Conservation (phyloP, 192 early-diverging fungal genomes). For the Chytriomyces confervae region DNA sequence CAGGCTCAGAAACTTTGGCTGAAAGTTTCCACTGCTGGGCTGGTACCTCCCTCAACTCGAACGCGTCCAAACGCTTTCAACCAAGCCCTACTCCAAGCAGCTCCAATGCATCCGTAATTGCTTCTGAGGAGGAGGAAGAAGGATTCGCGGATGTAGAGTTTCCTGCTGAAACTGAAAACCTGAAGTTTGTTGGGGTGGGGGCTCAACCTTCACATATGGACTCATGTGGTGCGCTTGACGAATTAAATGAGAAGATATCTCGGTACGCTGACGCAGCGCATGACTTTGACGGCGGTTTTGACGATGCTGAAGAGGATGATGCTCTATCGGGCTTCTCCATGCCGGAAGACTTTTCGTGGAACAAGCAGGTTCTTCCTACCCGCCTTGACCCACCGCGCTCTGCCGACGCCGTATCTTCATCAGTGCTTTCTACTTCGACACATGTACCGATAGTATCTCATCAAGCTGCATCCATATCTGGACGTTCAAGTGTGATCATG, state of each 20-base stretch:
- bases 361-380: not conserved
- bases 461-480: not conserved
- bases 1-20: conserved; percentile 10
- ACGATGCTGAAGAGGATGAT: not conserved
- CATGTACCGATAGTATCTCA: not conserved
- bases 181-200: not conserved
- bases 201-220: not conserved
- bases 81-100: conserved; percentile 48
- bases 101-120: conserved; percentile 46
- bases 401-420: not conserved
- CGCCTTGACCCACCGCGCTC: not conserved
- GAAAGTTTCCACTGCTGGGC: not conserved
- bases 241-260: not conserved
- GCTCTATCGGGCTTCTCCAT: not conserved
- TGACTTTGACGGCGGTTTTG: conserved; percentile 1
- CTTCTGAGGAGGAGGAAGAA: conserved; percentile 55
- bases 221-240: conserved; percentile 18
- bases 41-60: not conserved
- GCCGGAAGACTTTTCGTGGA: conserved; percentile 30
- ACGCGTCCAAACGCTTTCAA: conserved; percentile 15
- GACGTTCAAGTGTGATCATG: conserved; percentile 14
- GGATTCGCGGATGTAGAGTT: conserved; percentile 53
- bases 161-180: conserved; percentile 21
- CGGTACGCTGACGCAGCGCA: not conserved
- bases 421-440: not conserved